Evolutionary conservation across 257 asterid genomes (phyloP).

Genomic region (Striga asiatica): DNA sequence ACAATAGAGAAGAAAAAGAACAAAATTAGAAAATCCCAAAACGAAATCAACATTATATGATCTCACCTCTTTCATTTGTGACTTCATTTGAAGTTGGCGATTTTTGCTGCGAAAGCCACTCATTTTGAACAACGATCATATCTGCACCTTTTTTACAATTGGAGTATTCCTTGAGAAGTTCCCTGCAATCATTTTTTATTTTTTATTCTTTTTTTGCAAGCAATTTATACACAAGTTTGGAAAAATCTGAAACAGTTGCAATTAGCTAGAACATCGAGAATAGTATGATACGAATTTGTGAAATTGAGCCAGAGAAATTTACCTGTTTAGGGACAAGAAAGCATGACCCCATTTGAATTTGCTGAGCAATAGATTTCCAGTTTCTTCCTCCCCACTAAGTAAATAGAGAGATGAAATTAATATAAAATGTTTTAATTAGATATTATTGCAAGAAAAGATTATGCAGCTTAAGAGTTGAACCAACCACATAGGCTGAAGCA

Average conservation of each 20-base stretch:
- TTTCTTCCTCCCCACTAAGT: constrained; percentile 76
- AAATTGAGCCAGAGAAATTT: background rate
- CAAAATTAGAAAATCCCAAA: background rate
- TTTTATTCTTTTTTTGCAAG: too few relatives aligned
- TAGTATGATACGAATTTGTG: background rate
- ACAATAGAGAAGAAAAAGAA: constrained; percentile 3
- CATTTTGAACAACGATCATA: constrained; percentile 59
- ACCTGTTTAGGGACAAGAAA: constrained; percentile 85
- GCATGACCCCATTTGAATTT: constrained; percentile 99
- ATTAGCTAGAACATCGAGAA: background rate
- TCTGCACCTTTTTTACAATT: constrained; percentile 60
- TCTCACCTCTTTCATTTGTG: constrained; percentile 34
- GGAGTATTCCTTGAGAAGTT: constrained; percentile 79
- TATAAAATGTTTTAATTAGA: constrained; percentile 1
- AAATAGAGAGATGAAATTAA: constrained; percentile 7
- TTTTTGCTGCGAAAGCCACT: constrained; percentile 72
- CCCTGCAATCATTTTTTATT: constrained; percentile 40
- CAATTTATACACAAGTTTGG: background rate
- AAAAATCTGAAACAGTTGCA: background rate
- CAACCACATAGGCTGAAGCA: background rate
- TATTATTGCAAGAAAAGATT: background rate
- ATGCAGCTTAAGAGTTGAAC: background rate
- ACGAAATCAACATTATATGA: background rate
- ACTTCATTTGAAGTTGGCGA: constrained; percentile 24
- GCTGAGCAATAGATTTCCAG: constrained; percentile 59